Base-by-base conservation (phyloP, 1,284 basidiomycete species). In the Boletellus deceptivus region DNA sequence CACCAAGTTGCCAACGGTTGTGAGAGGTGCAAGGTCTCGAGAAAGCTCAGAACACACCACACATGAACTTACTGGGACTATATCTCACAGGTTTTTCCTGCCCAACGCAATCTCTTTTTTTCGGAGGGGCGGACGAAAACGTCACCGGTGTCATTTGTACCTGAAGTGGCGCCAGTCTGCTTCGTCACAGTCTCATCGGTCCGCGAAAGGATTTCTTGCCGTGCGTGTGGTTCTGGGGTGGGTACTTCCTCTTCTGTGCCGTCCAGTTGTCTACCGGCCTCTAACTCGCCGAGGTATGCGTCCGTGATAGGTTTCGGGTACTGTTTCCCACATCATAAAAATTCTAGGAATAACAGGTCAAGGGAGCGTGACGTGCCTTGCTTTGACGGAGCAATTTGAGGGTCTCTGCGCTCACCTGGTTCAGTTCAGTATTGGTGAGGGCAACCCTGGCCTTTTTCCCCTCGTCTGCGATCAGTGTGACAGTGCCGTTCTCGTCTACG, bases 1-100 rank as follows among this genome's bases (percentile, higher is more conserved):
- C 29, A 31, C 29, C 29, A 31, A 31, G 4, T 31, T 31, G 9
- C 29, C 29, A 31, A 31, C 29, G 10, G 29, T 31, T 31, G 96
- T 98, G 10, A 99, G 73, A 0, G 96, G 95, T 0, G 95, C 95
- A 2, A 97, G 82, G 71, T 98, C 88, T 91, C 49, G 22, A 52
- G 27, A 45, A 36, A 34, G 40, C 22, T 48, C 55, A 55, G 48
- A 46, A 55, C 9, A 14, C 37, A 4, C 34, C 31, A 16, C 17
- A 33, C 17, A 11, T 34, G 36, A 49, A 13, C 29, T 49, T 33
- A 43, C 27, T 18, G 36, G 5, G 11, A 41, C 2, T 16, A 31
- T 25, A 8, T 70, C 85, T 50, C 63, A 89, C 89, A 99, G 2
- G 91, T 89, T 68, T 93, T 91, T 10, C 89, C 90, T 10, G 77